Evolutionary conservation across 352 stramenopile genomes (phyloP), one percentile per base, ranked within the genome.

Genomic region (Phytophthora pinifolia): DNA sequence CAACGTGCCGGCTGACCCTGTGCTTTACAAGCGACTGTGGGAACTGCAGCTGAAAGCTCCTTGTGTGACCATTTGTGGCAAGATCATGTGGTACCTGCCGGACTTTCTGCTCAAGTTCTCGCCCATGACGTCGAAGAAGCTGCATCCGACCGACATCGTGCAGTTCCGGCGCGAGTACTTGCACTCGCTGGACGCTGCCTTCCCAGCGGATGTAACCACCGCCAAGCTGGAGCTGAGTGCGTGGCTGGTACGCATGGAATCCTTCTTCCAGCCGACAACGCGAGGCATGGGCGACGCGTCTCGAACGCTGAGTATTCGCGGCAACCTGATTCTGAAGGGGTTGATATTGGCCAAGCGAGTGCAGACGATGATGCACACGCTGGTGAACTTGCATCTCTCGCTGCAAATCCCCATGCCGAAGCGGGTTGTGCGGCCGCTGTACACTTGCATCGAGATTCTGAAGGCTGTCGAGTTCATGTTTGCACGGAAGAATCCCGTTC

Each of bases 401-500:
- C 69, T 97, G 17, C 72, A 81, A 32, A 91, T 88, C 36, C 91
- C 85, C 8, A 92, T 92, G 81, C 79, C 73, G n/a, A 96, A 90
- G 59, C 76, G 72, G 9, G 79, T 89, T 18, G 89, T 96, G 25
- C 66, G 81, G n/a, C 85, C 88, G 3, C 44, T 97, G 36, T 89
- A 96, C 51, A 92, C 80, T 10, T 94, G 92, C 44, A 88, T 97
- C 41, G 86, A 96, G 36, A 88, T 97, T 30, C 59, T 96, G 20
- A 98, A 98, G 66, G 83, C 85, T 3, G 87, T 98, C 29, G 89
- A 98, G 60, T 96, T 96, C 48, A 96, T 97, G 87, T 89, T 97
- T 57, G 83, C 84, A 12, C 67, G 86, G 13, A 95, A 95, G 52
- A 92, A 92, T 58, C 83, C 84, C 5, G 83, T 93, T 22, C 45